A percentile compares a stretch with the other conserved stretches of the same genome.
Conservation (phyloP, 192 early-diverging fungal species). For the Chytriomyces sp. region DNA sequence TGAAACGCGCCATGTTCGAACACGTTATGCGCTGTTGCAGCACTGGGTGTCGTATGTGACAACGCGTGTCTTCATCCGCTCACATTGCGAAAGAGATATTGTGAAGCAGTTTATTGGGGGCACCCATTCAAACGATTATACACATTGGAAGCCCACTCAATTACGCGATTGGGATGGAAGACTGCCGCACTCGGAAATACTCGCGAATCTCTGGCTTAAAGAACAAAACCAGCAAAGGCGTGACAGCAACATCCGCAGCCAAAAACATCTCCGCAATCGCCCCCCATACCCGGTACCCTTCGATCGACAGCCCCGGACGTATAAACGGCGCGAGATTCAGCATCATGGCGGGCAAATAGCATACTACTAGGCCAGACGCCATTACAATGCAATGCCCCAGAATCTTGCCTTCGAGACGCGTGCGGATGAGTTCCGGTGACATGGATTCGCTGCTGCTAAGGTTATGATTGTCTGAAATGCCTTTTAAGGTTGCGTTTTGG, state of each 20-base stretch:
- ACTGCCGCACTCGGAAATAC: neutral
- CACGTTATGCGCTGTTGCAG: no score
- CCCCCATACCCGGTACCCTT: neutral
- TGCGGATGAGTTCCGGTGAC: neutral
- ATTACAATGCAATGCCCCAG: neutral
- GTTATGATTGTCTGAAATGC: neutral
- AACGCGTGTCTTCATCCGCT: no score
- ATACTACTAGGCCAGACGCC: neutral
- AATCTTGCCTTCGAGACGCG: neutral
- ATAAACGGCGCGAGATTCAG: neutral
- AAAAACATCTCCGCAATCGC: slow-evolving; percentile 1
- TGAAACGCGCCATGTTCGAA: no score
- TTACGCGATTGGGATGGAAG: neutral
- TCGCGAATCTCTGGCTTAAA: neutral
- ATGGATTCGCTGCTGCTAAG: neutral
- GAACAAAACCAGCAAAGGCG: slow-evolving; percentile 2
- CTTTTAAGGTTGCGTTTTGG: neutral
- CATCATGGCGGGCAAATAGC: slow-evolving; percentile 2
- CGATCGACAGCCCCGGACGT: neutral
- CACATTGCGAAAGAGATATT: no score
- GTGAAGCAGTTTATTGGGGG: no score
- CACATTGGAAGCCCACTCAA: no score
- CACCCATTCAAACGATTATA: no score
- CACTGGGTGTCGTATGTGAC: no score
- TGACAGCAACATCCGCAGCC: neutral